These are phyloP conservation scores for Beauveria scarabaeidicola DNA, from an alignment of 2,329 filamentous ascomycete species.

Conservation along the genomic window DNA sequence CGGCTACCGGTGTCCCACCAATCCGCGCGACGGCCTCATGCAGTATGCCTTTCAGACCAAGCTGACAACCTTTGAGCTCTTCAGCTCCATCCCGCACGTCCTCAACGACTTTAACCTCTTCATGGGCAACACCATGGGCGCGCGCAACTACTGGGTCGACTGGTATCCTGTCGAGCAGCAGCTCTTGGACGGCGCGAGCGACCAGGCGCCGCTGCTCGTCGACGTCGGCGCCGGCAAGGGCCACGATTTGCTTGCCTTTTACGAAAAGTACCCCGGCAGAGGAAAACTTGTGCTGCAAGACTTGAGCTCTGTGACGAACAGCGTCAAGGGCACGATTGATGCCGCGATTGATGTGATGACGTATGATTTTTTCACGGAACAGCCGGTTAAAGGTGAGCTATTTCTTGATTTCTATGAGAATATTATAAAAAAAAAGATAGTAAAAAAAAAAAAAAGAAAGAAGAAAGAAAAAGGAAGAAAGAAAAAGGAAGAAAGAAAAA, in stretches of 20 bases:
- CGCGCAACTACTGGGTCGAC: constrained; percentile 3
- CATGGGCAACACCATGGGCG: neutral
- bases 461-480: neutral
- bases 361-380: constrained; percentile 27
- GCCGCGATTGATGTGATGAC: constrained; percentile 19
- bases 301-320: constrained; percentile 15
- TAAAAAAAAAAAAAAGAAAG: too few relatives aligned
- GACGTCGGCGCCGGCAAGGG: constrained; percentile 24
- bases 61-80: neutral
- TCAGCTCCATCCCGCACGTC: neutral
- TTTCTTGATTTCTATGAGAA: neutral
- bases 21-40: neutral
- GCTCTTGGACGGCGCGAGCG: constrained; percentile 18
- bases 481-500: neutral
- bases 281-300: constrained; percentile 23
- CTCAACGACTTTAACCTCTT: neutral
- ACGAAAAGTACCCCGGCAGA: constrained; percentile 15
- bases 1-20: neutral
- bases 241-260: constrained; percentile 22
- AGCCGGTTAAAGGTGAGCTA: constrained; percentile 18
- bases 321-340: constrained; percentile 14
- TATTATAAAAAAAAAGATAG: too few relatives aligned
- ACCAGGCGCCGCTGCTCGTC: constrained; percentile 18
- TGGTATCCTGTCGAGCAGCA: constrained; percentile 19
- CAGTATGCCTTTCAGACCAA: constrained; percentile 2